Conservation (phyloP, 164 flowering plant genomes). For the Chloranthus sessilifolius region DNA sequence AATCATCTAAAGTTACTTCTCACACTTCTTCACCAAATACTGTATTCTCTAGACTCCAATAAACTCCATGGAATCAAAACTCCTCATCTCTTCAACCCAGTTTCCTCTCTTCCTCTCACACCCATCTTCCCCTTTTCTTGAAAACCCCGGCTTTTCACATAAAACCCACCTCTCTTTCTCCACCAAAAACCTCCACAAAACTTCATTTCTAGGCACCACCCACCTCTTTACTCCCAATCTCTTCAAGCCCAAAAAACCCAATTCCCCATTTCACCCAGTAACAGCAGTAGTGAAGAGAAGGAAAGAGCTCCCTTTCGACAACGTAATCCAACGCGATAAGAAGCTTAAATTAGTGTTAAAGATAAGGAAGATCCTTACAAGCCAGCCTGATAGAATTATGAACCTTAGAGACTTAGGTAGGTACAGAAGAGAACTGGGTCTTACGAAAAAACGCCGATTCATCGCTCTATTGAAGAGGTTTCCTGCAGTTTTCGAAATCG, state of each 20-base stretch:
- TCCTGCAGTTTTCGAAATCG: conserved; percentile 80
- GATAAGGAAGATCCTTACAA: conserved; percentile 71
- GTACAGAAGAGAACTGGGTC: conserved; percentile 63
- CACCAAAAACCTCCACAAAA: conserved; percentile 15
- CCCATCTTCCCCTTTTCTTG: conserved; percentile 30
- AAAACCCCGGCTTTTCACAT: conserved; percentile 22
- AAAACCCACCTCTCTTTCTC: conserved; percentile 27
- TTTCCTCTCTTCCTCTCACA: conserved; percentile 38
- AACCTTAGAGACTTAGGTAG: conserved; percentile 65
- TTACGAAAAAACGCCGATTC: conserved; percentile 52
- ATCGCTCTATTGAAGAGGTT: conserved; percentile 75
- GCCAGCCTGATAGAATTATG: conserved; percentile 78
- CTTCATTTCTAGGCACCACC: conserved; percentile 47
- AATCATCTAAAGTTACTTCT: neutral
- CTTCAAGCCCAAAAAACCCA: conserved; percentile 24
- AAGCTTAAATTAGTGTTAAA: conserved; percentile 79
- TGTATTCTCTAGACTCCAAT: neutral
- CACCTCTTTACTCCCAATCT: conserved; percentile 23
- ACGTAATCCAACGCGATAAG: conserved; percentile 87
- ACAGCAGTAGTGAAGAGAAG: conserved; percentile 83
- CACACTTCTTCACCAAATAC: neutral
- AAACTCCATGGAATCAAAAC: conserved; percentile 39
- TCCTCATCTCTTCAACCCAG: conserved; percentile 28
- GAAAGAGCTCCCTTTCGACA: conserved; percentile 85
- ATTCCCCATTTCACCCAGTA: conserved; percentile 34